These are phyloP conservation scores for Trichoderma pleuroti DNA, from an alignment of 2,329 filamentous ascomycete species.

Conservation along the genomic window DNA sequence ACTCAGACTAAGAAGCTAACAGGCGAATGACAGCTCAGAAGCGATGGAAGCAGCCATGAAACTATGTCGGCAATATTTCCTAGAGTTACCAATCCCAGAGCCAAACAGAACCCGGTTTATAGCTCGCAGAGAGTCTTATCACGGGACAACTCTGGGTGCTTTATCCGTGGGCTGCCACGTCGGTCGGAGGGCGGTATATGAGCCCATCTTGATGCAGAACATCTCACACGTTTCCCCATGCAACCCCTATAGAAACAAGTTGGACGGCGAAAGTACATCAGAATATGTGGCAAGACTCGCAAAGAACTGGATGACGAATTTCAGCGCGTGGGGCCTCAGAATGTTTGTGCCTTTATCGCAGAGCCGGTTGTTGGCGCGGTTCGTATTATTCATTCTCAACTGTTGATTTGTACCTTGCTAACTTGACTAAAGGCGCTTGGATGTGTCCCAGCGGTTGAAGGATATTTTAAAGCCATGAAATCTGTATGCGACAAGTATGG, in stretches of 20 bases:
- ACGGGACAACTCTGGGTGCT: not conserved
- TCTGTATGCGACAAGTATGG: conserved; percentile 52
- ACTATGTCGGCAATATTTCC: not conserved
- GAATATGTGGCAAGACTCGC: conserved; percentile 40
- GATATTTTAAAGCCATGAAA: conserved; percentile 53
- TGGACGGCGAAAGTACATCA: conserved; percentile 1
- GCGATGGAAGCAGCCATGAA: not conserved
- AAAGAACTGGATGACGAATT: conserved; percentile 48
- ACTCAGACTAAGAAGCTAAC: not conserved
- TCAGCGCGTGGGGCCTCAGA: conserved; percentile 42
- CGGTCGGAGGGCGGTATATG: not conserved
- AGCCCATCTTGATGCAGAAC: not conserved
- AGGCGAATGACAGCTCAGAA: not conserved
- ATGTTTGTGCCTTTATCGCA: conserved; percentile 46
- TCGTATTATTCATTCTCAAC: not conserved
- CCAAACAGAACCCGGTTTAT: not conserved
- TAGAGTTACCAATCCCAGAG: not conserved
- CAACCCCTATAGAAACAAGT: not conserved
- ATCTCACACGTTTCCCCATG: not conserved
- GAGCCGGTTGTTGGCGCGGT: conserved; percentile 47
- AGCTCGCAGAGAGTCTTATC: not conserved
- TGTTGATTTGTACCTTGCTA: not conserved
- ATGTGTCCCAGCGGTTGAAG: conserved; percentile 47
- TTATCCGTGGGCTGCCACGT: not conserved
- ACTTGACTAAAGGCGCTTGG: conserved; percentile 36